A percentile compares a stretch with the other conserved stretches of the same genome.
Evolutionary conservation across 1,139 yeast genomes (phyloP).

Genomic region (Kazachstania sp.): DNA sequence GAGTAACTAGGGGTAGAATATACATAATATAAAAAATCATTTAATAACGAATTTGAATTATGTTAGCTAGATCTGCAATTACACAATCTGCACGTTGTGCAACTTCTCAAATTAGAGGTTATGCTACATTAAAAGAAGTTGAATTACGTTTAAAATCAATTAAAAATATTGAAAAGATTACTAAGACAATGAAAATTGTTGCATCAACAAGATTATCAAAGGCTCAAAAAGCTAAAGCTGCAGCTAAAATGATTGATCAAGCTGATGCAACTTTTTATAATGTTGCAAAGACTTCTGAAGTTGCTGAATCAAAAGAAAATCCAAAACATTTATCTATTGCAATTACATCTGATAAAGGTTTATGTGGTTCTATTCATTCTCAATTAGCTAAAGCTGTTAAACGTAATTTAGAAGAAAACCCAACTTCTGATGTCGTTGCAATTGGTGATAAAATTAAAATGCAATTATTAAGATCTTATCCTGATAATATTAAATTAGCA

Average conservation of each 20-base stretch:
- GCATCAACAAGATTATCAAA: slow-evolving; percentile 94
- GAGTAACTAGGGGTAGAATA: too few species aligned
- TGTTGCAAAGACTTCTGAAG: slow-evolving; percentile 65
- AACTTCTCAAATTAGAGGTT: slow-evolving; percentile 48
- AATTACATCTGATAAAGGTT: slow-evolving; percentile 93
- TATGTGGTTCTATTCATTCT: slow-evolving; percentile 97
- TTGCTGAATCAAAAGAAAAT: slow-evolving; percentile 37
- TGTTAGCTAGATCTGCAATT: slow-evolving; percentile 1
- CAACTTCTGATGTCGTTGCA: slow-evolving; percentile 73
- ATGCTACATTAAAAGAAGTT: slow-evolving; percentile 97
- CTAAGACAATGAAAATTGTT: slow-evolving; percentile 99
- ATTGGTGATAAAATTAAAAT: slow-evolving; percentile 91
- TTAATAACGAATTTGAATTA: neutral
- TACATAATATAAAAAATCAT: too few species aligned
- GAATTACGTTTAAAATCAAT: slow-evolving; percentile 97
- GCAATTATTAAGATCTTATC: slow-evolving; percentile 78
- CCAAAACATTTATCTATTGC: slow-evolving; percentile 71
- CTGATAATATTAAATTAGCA: slow-evolving; percentile 60
- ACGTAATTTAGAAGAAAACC: slow-evolving; percentile 45
- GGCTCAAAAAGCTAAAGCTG: slow-evolving; percentile 92
- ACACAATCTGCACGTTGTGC: neutral
- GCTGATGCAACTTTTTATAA: slow-evolving; percentile 73
- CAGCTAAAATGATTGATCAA: slow-evolving; percentile 77
- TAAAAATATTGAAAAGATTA: slow-evolving; percentile 97
- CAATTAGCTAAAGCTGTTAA: slow-evolving; percentile 88